Conservation (phyloP, 2,329 filamentous ascomycete genomes). For the Trichoderma cornu-damae region DNA sequence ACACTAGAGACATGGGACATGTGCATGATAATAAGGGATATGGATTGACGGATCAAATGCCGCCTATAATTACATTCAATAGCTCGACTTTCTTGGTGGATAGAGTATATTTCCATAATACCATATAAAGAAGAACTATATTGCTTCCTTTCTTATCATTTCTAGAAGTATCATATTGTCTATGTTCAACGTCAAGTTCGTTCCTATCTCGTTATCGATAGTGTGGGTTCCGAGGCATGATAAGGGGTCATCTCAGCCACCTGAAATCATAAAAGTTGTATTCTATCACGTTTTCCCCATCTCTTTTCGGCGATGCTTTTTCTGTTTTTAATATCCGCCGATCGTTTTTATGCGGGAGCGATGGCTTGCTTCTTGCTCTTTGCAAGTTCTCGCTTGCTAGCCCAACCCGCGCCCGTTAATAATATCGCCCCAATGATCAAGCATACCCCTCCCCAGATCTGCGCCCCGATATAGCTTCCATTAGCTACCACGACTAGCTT, state of each 20-base stretch:
- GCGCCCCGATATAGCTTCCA: constrained; percentile 46
- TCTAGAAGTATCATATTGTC: background rate
- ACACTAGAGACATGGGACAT: background rate
- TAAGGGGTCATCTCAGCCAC: background rate
- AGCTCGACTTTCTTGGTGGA: background rate
- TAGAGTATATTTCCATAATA: too few relatives aligned
- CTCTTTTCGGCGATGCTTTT: background rate
- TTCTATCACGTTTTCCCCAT: background rate
- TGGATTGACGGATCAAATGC: too few relatives aligned
- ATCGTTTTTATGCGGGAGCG: background rate
- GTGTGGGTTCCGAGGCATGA: background rate
- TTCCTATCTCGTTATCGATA: constrained; percentile 1
- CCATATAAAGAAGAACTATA: background rate
- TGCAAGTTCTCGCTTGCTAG: constrained; percentile 25
- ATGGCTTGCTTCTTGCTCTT: constrained; percentile 1
- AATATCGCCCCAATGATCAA: constrained; percentile 42
- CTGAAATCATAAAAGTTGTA: background rate
- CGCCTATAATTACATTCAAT: background rate
- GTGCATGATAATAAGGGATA: too few relatives aligned
- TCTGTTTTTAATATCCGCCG: background rate
- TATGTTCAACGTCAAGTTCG: background rate
- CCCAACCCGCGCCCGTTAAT: constrained; percentile 37
- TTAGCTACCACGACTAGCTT: constrained; percentile 42
- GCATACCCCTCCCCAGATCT: constrained; percentile 45
- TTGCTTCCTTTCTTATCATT: background rate